Percentiles rank a stretch among this genome's conserved stretches.
Evolutionary conservation across 73 alveolate species (phyloP).

Genomic region (Tetrahymena borealis): DNA sequence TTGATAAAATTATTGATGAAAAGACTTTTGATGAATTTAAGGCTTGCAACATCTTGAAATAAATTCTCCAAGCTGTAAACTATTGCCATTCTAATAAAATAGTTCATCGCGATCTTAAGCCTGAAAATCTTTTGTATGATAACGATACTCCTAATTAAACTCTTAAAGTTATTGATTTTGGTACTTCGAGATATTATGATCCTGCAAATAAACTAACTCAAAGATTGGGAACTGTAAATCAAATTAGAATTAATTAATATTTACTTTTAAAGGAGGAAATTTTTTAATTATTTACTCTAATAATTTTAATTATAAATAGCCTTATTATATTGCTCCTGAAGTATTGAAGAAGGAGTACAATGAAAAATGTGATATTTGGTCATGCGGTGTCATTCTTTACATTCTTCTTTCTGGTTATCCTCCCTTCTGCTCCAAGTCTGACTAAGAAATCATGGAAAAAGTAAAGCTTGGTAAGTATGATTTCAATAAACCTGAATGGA

Average conservation of each 20-base stretch:
- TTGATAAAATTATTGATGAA: conserved; percentile 15
- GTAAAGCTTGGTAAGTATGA: conserved; percentile 14
- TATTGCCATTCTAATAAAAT: conserved; percentile 37
- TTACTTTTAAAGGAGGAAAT: not conserved
- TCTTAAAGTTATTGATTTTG: conserved; percentile 31
- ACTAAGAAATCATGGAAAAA: conserved; percentile 20
- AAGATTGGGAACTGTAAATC: conserved; percentile 12
- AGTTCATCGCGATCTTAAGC: conserved; percentile 42
- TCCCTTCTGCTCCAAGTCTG: conserved; percentile 19
- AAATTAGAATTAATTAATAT: not conserved
- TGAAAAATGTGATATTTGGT: conserved; percentile 50
- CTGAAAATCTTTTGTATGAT: conserved; percentile 25
- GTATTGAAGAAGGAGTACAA: conserved; percentile 11
- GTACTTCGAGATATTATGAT: not conserved
- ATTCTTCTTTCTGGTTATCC: conserved; percentile 35
- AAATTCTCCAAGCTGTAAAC: conserved; percentile 18
- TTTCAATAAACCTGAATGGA: conserved; percentile 27
- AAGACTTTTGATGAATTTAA: not conserved
- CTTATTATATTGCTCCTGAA: conserved; percentile 43
- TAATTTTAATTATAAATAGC: not conserved
- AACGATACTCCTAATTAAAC: conserved; percentile 8
- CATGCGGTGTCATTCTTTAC: conserved; percentile 42
- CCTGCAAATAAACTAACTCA: conserved; percentile 15
- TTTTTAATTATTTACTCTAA: not conserved
- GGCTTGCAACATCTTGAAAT: conserved; percentile 18